Evolutionary conservation across 1,284 basidiomycete genomes (phyloP), one percentile per base, ranked within the genome.

Genomic region (Malassezia equina): DNA sequence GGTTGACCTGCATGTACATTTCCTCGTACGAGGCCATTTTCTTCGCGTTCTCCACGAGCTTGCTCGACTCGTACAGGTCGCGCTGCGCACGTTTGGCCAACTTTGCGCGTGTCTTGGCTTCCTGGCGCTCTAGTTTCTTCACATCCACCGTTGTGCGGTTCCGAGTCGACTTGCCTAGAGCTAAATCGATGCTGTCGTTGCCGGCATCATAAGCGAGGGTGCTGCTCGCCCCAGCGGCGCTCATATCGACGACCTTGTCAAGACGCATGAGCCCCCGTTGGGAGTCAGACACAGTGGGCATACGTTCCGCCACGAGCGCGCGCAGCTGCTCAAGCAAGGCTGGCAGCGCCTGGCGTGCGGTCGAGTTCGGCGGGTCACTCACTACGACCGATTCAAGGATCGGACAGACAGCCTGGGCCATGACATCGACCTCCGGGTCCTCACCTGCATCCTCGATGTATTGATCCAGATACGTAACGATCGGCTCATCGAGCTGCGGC

Each of bases 1-100:
- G 90, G 77, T 99, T 99, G 78, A 98, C 90, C 80, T 93, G 88
- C 86, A 98, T 88, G 78, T 93, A 98, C 84, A 96, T 85, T 75
- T 96, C 93, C 75, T 96, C 91, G 78, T 96, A 96, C 24, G 84
- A 84, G 84, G 93, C 61, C 79, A 90, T 89, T 79, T 90, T 89
- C 75, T 86, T 84, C 76, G 88, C 84, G 68, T 89, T 85, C 73
- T 95, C 89, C 55, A 99, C 81, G 29, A 99, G 79, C 76, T 94
- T 96, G 21, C 88, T 91, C 15, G 90, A 90, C 76, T 96, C 91
- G 77, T 95, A 98, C 36, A 95, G 79, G 77, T 90, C 87, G 34
- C 67, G 65, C 61, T 73, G 83, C 8, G 87, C 82, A 42, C 91
- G 83, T 77, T 98, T 98, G 77, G 95, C 90, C 63, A 95, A 90